Percentiles rank a stretch among this genome's conserved stretches.
Evolutionary conservation across 345 rosid genomes (phyloP).

Genomic region (Schrenkiella parvula): DNA sequence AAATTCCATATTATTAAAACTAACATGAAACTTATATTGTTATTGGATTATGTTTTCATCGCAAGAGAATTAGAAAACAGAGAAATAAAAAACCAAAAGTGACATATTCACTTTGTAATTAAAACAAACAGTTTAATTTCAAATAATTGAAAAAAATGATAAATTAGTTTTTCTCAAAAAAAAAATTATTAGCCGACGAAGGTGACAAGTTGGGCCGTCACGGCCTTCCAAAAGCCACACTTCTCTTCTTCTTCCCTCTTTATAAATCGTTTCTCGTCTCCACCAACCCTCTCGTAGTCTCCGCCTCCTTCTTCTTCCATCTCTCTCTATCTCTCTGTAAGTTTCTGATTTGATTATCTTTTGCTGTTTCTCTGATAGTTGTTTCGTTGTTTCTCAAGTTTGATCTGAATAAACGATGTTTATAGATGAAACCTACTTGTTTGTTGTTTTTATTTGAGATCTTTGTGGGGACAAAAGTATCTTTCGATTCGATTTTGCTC

Average conservation of each 20-base stretch:
- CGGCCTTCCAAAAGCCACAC: slow-evolving; percentile 1
- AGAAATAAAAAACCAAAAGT: too few relatives aligned
- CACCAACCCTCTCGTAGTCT: background rate
- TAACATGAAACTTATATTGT: background rate
- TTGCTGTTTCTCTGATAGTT: background rate
- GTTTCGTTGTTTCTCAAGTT: background rate
- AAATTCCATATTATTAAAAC: background rate
- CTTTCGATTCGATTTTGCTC: background rate
- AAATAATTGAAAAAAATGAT: too few relatives aligned
- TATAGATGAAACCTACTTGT: background rate
- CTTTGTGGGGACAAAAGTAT: slow-evolving; percentile 2
- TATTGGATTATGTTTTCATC: too few relatives aligned
- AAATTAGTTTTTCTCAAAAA: background rate
- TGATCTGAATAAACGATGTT: background rate
- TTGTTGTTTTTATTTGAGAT: background rate
- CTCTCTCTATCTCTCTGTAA: background rate
- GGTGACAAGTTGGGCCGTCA: slow-evolving; percentile 4
- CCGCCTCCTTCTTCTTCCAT: background rate
- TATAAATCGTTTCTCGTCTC: background rate
- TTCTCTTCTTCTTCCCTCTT: background rate
- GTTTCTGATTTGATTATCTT: background rate
- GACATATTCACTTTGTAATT: too few relatives aligned
- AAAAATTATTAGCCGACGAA: background rate
- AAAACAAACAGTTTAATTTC: too few relatives aligned
- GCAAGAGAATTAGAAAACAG: too few relatives aligned